Base-by-base conservation (phyloP, 805 yeast species). In the Myxozyma kluyveri region DNA sequence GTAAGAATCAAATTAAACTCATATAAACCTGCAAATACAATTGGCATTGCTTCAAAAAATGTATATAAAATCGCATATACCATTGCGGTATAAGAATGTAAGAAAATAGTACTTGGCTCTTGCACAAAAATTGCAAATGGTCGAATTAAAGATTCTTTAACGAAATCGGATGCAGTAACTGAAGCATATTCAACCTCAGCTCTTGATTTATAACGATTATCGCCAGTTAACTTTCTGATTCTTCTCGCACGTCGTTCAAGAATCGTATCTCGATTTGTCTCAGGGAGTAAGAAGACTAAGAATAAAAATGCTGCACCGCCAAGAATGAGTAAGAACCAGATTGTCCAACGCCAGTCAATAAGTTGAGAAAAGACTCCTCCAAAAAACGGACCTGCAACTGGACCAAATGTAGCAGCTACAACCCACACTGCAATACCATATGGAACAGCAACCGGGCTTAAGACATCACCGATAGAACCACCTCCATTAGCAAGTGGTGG, bases 1-100 rank as follows among this genome's bases (percentile, higher is more conserved):
- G 65, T 56, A 47, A 76, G 78, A 33, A 79, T 71, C 26, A 72
- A 61, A 4, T 78, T 72, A 64, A 82, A 82, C 23, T 70, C 62
- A 56, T 79, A 71, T 19, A 71, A 61, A 1, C 72, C 76, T 4
- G 55, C 52, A 54, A 75, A 82, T 1, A 78, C 80, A 31, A 81
- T 69, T 10, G 88, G 86, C 66, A 79, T 79, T 5, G 80, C 80
- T 64, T 82, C 86, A 60, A 81, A 78, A 71, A 79, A 81, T 19
- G 80, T 64, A 63, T 80, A 82, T 54, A 78, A 56, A 26, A 76
- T 65, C 21, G 83, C 78, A 64, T 81, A 82, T 3, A 74, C 69
- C 43, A 81, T 61, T 0, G 82, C 79, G 57, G 78, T 68, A 64
- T 80, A 81, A 26, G 75, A 21, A 60, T 81, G 75, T 50, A 80